Percentiles rank a stretch among this genome's conserved stretches.
Conservation (phyloP, 179 eudicot genomes). For the Drosera spatulata region DNA sequence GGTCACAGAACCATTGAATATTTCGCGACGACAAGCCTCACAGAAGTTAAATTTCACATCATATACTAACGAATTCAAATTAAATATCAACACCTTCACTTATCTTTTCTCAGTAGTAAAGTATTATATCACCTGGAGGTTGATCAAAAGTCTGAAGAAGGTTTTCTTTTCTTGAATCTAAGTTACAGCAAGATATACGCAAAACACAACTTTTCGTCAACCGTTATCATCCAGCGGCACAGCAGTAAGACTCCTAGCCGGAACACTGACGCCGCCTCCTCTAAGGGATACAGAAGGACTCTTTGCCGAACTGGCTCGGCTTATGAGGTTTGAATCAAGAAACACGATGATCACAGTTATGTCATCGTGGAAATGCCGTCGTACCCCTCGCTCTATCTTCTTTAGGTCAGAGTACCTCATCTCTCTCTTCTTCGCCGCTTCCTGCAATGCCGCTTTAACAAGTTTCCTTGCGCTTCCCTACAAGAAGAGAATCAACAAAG, state of each 20-base stretch:
- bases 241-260: constrained; percentile 4
- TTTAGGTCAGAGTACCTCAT: constrained; percentile 16
- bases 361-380: constrained; percentile 16
- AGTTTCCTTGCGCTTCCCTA: constrained; percentile 16
- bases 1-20: too few relatives aligned
- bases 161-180: background rate
- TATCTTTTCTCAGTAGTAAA: constrained; percentile 2
- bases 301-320: constrained; percentile 10
- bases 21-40: too few relatives aligned
- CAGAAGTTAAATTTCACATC: constrained; percentile 1
- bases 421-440: constrained; percentile 16
- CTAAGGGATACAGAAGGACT: constrained; percentile 10
- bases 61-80: constrained; percentile 8
- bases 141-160: background rate
- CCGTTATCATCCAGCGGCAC: constrained; percentile 3
- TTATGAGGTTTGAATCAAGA: constrained; percentile 12
- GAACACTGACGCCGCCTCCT: constrained; percentile 4
- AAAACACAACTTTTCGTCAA: constrained; percentile 2
- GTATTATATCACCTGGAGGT: background rate
- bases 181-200: constrained; percentile 1
- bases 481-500: background rate
- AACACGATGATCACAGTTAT: constrained; percentile 11
- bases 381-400: constrained; percentile 15
- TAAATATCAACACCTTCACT: background rate
- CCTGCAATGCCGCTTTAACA: constrained; percentile 10